A percentile compares a stretch with the other conserved stretches of the same genome.
phyloP scores from a whole-genome alignment of 2,329 filamentous ascomycete genomes.

The Colletotrichum salicis region DNA sequence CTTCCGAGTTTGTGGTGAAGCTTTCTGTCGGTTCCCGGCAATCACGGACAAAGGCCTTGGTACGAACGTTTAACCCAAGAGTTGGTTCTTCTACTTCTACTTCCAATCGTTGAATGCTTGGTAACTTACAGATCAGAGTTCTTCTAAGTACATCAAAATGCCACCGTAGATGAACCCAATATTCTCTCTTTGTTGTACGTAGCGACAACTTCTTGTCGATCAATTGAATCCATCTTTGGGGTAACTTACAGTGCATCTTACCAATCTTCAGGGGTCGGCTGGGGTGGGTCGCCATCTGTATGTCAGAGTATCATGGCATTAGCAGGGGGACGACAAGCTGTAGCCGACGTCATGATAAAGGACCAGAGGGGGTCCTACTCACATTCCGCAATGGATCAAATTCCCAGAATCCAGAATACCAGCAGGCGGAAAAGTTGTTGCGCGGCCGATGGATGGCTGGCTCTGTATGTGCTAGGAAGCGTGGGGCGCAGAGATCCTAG shows the following conservation, averaged over 20 bases:
- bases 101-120: not conserved
- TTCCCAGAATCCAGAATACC: not conserved
- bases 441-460: not conserved
- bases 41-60: not conserved
- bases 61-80: not conserved
- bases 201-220: not conserved
- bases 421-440: not conserved
- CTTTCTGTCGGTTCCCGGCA: not conserved
- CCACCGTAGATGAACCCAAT: not conserved
- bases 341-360: conserved; percentile 19
- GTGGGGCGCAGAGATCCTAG: not conserved
- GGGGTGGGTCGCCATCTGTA: conserved; percentile 5
- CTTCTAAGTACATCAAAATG: not conserved
- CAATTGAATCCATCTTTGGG: not conserved
- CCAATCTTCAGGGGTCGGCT: conserved; percentile 3
- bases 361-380: not conserved
- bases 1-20: not conserved
- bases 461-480: not conserved
- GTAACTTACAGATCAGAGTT: not conserved
- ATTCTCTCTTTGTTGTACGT: not conserved
- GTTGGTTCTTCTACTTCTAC: not conserved
- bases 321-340: conserved; percentile 11
- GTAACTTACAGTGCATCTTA: not conserved
- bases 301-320: conserved; percentile 34
- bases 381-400: not conserved